Conservation (phyloP, 2,329 filamentous ascomycete genomes). For the Phialocephala sp. region DNA sequence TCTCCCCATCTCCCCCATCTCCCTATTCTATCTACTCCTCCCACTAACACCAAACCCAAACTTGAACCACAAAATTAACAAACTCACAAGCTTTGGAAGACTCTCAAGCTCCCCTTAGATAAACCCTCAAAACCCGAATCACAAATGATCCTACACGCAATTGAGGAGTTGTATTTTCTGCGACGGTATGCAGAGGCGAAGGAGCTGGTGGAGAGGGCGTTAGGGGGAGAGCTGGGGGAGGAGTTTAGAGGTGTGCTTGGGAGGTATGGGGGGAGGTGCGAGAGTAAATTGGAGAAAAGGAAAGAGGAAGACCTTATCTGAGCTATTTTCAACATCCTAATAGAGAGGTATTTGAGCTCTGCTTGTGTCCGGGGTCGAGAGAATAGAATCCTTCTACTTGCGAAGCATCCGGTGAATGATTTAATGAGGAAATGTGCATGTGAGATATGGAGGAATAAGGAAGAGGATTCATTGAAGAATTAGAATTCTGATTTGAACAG, state of each 20-base stretch:
- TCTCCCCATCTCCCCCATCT: not conserved
- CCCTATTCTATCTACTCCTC: not conserved
- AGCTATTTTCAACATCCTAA: too few species aligned
- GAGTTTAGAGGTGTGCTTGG: conserved; percentile 36
- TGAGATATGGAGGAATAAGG: too few species aligned
- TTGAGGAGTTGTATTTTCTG: conserved; percentile 44
- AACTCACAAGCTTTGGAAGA: conserved; percentile 40
- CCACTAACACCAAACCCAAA: too few species aligned
- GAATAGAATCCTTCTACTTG: too few species aligned
- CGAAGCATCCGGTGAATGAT: too few species aligned
- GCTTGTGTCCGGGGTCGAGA: too few species aligned
- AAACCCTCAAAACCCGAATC: conserved; percentile 40
- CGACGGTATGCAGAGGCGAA: conserved; percentile 38
- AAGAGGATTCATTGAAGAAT: too few species aligned
- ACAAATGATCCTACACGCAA: conserved; percentile 41
- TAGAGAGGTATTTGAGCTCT: too few species aligned
- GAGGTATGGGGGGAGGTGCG: conserved; percentile 36
- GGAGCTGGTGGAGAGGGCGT: conserved; percentile 26
- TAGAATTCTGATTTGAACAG: too few species aligned
- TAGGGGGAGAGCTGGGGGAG: conserved; percentile 33
- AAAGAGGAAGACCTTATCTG: too few species aligned
- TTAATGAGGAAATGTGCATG: too few species aligned
- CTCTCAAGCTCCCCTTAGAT: conserved; percentile 36
- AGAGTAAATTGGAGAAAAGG: conserved; percentile 18
- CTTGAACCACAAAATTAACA: too few species aligned